Evolutionary conservation across 2,329 filamentous ascomycete genomes (phyloP), one percentile per base, ranked within the genome.

Genomic region (Colletotrichum somersetense): DNA sequence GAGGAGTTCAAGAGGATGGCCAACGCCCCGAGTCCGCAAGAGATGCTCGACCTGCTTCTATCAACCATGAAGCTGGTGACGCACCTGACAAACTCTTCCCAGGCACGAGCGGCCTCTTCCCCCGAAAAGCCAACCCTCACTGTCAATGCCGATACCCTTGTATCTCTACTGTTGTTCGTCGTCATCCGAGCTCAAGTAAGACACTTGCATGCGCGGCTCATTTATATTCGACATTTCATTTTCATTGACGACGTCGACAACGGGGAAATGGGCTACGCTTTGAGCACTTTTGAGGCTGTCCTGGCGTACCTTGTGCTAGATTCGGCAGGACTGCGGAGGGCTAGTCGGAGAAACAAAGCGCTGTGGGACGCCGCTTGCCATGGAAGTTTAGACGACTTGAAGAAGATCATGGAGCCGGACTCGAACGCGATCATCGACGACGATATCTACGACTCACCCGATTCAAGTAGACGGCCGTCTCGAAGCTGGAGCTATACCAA

Each of bases 221-320:
- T 93, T n/a, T 99, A 98, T 80, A 97, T 98, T 87, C 93, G 96
- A 55, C 94, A 97, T 78, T 99, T 98, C 79, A 96, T 98, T 75
- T 99, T 97, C 81, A 95, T 97, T 62, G 96, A 98, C 77, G 96
- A 99, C 82, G 95, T 99, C 11, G 96, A 99, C 75, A 97, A 91
- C 73, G 96, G 96, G 61, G 96, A 99, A 82, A 92, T 97, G 86
- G 96, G 96, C 11, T 99, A 99, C 81, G 95, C 96, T 0, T 82
- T 99, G 62, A 98, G 96, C 81, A 99, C 96, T 0, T 94, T 98
- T 72, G 96, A 99, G 81, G 96, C 95, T 8, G 96, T 99, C 0
- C 82, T 99, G 44, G 91, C 94, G 1, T 98, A 99, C 79, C 88
- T 99, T 3, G 89, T 91, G 11, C 89, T 91, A 73, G 95, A 97